Percentiles rank a stretch among this genome's conserved stretches.
Evolutionary conservation across 2,329 filamentous ascomycete genomes (phyloP).

Genomic region (Ilyonectria robusta): DNA sequence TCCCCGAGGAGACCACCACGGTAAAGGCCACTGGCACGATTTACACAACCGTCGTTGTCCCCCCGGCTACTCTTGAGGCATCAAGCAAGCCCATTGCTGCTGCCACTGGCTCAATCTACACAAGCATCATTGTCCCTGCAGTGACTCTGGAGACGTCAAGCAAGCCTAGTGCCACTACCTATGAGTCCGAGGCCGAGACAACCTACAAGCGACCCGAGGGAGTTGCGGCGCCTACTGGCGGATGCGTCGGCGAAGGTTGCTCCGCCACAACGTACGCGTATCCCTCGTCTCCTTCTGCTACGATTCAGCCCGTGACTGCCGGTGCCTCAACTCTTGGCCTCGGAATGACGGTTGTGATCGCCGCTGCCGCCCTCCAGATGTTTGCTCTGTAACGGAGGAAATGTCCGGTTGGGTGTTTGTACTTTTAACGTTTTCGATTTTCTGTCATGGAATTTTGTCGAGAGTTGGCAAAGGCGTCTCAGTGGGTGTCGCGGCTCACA

Average conservation of each 20-base stretch:
- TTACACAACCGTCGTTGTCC: slow-evolving; percentile 33
- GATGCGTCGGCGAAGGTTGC: slow-evolving; percentile 44
- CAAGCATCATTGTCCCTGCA: slow-evolving; percentile 7
- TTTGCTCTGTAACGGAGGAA: slow-evolving; percentile 46
- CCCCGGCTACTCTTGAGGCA: slow-evolving; percentile 37
- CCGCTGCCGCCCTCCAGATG: slow-evolving; percentile 47
- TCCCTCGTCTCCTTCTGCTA: slow-evolving; percentile 30
- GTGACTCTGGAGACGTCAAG: slow-evolving; percentile 32
- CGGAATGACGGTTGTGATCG: slow-evolving; percentile 46
- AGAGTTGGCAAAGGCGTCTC: slow-evolving; percentile 18
- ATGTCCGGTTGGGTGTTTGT: neutral
- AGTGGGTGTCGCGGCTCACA: slow-evolving; percentile 13
- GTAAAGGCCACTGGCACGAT: slow-evolving; percentile 28
- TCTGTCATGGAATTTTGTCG: slow-evolving; percentile 17
- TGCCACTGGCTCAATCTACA: slow-evolving; percentile 13
- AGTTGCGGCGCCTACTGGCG: slow-evolving; percentile 43
- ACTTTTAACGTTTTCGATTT: slow-evolving; percentile 6
- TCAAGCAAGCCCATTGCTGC: slow-evolving; percentile 2
- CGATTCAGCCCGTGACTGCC: slow-evolving; percentile 59
- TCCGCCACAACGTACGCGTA: slow-evolving; percentile 30
- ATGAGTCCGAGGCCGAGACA: slow-evolving; percentile 32
- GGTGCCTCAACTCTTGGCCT: slow-evolving; percentile 57
- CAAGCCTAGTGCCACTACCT: slow-evolving; percentile 37
- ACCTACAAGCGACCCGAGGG: slow-evolving; percentile 35
- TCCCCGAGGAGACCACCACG: slow-evolving; percentile 19